Conservation (phyloP, 441 rosid species). For the Gossypium aridum region DNA sequence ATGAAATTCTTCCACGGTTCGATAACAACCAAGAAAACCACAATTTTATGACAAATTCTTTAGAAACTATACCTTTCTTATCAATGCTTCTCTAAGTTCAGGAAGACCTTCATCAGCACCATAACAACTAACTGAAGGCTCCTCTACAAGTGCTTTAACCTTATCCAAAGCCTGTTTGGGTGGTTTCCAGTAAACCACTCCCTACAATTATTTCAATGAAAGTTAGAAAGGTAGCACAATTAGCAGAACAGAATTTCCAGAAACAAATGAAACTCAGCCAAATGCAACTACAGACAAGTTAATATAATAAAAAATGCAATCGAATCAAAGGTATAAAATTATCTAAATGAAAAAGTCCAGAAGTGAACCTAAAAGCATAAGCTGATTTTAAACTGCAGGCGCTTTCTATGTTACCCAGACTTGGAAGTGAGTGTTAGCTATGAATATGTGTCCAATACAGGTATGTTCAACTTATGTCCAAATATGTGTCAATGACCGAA, state of each 20-base stretch:
- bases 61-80: slow-evolving; percentile 41
- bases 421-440: neutral
- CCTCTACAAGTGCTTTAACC: slow-evolving; percentile 80
- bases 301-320: neutral
- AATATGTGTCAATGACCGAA: neutral
- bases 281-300: neutral
- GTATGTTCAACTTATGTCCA: neutral
- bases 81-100: slow-evolving; percentile 66
- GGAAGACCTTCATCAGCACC: slow-evolving; percentile 95
- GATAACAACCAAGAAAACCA: slow-evolving; percentile 5
- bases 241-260: neutral
- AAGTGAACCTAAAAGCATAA: neutral
- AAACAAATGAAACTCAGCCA: neutral
- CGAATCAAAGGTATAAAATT: neutral
- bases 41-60: slow-evolving; percentile 2
- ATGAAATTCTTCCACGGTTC: neutral
- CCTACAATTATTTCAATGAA: slow-evolving; percentile 30
- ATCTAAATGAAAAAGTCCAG: neutral
- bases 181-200: slow-evolving; percentile 95
- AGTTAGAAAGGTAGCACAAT: neutral
- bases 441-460: neutral
- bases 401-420: neutral
- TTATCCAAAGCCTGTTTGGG: slow-evolving; percentile 71
- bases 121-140: slow-evolving; percentile 69
- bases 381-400: neutral